A percentile compares a stretch with the other conserved stretches of the same genome.
phyloP scores from a whole-genome alignment of 2,329 filamentous ascomycete genomes.

The Pestalotiopsis sp. region DNA sequence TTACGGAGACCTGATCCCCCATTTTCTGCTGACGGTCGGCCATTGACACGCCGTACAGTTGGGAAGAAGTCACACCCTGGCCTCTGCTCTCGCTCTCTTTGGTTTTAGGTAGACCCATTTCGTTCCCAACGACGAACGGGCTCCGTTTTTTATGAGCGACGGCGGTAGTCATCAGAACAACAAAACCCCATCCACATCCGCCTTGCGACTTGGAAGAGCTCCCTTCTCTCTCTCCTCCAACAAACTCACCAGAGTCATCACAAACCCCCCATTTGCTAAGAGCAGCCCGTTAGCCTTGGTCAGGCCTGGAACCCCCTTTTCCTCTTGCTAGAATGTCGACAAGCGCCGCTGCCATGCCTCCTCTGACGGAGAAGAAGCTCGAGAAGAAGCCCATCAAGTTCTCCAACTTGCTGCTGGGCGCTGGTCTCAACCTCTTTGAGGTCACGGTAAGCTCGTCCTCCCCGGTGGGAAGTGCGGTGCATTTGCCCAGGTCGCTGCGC shows the following conservation, averaged over 20 bases:
- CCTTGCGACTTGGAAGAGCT: not conserved
- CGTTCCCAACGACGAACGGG: not conserved
- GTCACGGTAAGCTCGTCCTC: constrained; percentile 42
- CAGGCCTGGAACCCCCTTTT: constrained; percentile 71
- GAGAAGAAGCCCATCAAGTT: constrained; percentile 99
- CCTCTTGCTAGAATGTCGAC: constrained; percentile 64
- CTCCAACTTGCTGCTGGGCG: constrained; percentile 94
- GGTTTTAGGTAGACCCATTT: not conserved
- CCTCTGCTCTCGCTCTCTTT: not conserved
- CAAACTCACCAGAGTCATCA: constrained; percentile 65
- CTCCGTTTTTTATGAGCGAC: not conserved
- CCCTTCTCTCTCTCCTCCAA: constrained; percentile 21
- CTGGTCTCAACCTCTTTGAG: constrained; percentile 96
- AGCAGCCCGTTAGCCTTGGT: constrained; percentile 94
- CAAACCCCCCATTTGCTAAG: constrained; percentile 2
- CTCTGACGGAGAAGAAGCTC: constrained; percentile 54
- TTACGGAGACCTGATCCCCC: not conserved
- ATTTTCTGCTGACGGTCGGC: not conserved
- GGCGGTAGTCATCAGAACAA: constrained; percentile 1
- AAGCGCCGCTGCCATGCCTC: constrained; percentile 51
- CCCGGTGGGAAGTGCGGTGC: not conserved
- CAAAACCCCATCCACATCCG: constrained; percentile 19
- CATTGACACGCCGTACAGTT: not conserved
- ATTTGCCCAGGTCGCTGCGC: too few relatives aligned
- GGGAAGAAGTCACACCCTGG: not conserved